A percentile compares a stretch with the other conserved stretches of the same genome.
Conservation (phyloP, 441 rosid species). For the Melastoma candidum region DNA sequence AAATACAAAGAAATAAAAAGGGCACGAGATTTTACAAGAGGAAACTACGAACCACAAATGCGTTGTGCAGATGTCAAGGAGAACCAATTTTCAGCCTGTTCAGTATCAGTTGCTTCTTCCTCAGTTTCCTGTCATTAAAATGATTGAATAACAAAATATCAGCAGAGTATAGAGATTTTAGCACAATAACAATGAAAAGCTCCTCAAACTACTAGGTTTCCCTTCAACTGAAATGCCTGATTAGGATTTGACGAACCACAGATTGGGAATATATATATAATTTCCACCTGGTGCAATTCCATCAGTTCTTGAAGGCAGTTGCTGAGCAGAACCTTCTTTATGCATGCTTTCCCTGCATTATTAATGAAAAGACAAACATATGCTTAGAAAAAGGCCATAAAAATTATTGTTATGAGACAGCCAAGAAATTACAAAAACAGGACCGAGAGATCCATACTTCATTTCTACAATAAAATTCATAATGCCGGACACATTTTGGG, state of each 20-base stretch:
- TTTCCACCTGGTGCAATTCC: slow-evolving; percentile 93
- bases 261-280: background rate
- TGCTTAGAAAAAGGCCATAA: background rate
- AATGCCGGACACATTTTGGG: too few species aligned
- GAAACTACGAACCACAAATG: slow-evolving; percentile 59
- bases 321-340: slow-evolving; percentile 92
- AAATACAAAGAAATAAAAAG: background rate
- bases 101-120: slow-evolving; percentile 96
- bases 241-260: too few species aligned
- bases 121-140: slow-evolving; percentile 61
- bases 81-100: slow-evolving; percentile 99
- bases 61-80: slow-evolving; percentile 98
- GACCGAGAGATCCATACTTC: slow-evolving; percentile 1
- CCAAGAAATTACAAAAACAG: background rate
- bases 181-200: too few species aligned
- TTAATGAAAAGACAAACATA: slow-evolving; percentile 8
- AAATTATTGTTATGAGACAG: background rate
- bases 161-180: too few species aligned
- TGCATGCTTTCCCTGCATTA: slow-evolving; percentile 82
- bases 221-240: too few species aligned
- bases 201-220: too few species aligned
- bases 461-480: background rate
- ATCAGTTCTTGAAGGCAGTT: slow-evolving; percentile 97
- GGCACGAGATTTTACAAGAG: background rate
- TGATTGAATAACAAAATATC: slow-evolving; percentile 9